Percentiles rank a stretch among this genome's conserved stretches.
Conservation (phyloP, 441 rosid species). For the Mallotus repandus region DNA sequence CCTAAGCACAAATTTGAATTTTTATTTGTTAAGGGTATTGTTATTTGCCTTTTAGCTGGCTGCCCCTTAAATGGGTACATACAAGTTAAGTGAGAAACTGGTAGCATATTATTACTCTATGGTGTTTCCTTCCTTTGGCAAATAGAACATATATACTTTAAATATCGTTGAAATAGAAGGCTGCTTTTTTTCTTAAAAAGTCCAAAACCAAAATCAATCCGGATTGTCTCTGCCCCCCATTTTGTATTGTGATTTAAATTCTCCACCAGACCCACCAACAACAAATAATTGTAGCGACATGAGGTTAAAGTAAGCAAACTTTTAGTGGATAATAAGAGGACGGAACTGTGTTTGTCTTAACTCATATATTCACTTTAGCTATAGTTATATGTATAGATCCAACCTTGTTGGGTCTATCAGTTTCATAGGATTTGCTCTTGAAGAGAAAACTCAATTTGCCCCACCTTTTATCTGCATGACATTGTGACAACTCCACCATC, state of each 20-base stretch:
- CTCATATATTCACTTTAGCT: constrained; percentile 20
- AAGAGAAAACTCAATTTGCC: constrained; percentile 25
- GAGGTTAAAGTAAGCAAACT: constrained; percentile 34
- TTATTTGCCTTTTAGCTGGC: neutral
- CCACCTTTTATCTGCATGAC: constrained; percentile 45
- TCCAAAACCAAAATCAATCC: constrained; percentile 51
- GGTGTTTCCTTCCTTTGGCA: constrained; percentile 15
- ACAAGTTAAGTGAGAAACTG: constrained; percentile 8
- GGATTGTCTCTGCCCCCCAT: constrained; percentile 67
- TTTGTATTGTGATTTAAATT: constrained; percentile 32
- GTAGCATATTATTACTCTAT: constrained; percentile 1
- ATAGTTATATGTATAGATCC: constrained; percentile 36
- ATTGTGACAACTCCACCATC: constrained; percentile 60
- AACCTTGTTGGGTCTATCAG: constrained; percentile 59
- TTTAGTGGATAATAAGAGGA: constrained; percentile 49
- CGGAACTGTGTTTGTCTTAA: constrained; percentile 50
- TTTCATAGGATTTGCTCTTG: constrained; percentile 47
- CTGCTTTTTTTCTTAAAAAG: constrained; percentile 36
- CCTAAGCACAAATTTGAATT: neutral
- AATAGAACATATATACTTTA: constrained; percentile 27
- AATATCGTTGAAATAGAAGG: constrained; percentile 23
- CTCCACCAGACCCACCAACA: constrained; percentile 55
- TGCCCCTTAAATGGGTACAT: constrained; percentile 22
- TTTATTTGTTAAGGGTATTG: neutral
- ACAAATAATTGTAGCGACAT: constrained; percentile 46